Base-by-base conservation (phyloP, 192 early-diverging fungal species). In the Backusella morwellensis region DNA sequence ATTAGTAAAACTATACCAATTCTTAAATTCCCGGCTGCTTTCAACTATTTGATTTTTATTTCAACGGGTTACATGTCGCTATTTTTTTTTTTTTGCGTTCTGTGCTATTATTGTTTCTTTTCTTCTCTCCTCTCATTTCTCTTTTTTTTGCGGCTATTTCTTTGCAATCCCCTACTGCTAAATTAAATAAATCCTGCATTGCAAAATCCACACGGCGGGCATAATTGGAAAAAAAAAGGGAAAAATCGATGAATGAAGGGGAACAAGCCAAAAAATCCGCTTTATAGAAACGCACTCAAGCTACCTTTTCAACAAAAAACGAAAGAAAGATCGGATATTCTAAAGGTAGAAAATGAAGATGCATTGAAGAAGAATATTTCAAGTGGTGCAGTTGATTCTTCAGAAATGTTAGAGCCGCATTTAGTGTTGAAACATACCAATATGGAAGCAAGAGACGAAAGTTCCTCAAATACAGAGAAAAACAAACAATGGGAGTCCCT, bases 401-500 rank as follows among this genome's bases (percentile, higher is more conserved):
- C 26, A 14, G 56, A 29, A 29, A 63, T 14, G 0, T 3, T 29
- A 29, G 23, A 63, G 26, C 56, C 56, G 3, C 23, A 29, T 63
- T 14, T 26, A 63, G 21, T 14, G 56, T 26, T 63, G 8, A 63
- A 63, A 63, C 9, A 29, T 23, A 63, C 56, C 56, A 63, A 63
- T 26, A 63, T 29, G 9, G 26, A 29, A 14, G 26, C 56, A 29
- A 29, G 2, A 12, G 56, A 63, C 12, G 23, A 14, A 14, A 63
- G n/a, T 63, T 29, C 3, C 56, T 29, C 56, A 63, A 32, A 47
- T 59, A 35, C 35, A 68, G 63, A 75, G 29, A 66, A 78, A 66
- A 71, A 32, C 36, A 74, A 79, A 63, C 72, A 41, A 35, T 79
- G 78, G 78, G 73, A 74, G 40, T 50, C 44, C 1, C 42, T 54